Conservation (phyloP, 2,329 filamentous ascomycete genomes). For the Pestalotiopsis sp. region DNA sequence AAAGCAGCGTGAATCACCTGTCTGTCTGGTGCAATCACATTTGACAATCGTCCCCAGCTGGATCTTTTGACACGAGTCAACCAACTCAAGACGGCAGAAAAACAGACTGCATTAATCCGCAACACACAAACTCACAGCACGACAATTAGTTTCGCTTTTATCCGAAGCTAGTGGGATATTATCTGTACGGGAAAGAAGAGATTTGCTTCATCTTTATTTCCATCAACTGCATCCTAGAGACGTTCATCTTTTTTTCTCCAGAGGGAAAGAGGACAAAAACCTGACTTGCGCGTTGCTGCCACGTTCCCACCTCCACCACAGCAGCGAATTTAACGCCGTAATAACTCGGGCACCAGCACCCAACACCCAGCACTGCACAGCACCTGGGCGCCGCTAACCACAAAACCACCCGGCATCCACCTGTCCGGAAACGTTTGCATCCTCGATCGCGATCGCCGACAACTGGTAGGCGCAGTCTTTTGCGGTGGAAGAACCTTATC, state of each 20-base stretch:
- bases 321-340: background rate
- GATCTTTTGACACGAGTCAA: background rate
- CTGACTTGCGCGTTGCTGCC: background rate
- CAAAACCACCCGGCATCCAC: constrained; percentile 11
- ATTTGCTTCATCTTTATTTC: background rate
- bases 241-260: background rate
- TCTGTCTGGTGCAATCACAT: background rate
- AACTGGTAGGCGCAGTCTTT: background rate
- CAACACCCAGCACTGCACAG: background rate
- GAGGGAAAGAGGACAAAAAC: background rate
- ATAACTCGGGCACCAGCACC: background rate
- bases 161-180: background rate
- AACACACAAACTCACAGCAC: background rate
- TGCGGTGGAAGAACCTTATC: constrained; percentile 14
- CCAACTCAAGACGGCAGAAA: background rate
- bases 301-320: background rate
- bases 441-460: constrained; percentile 11
- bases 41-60: background rate
- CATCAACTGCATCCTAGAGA: background rate
- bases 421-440: constrained; percentile 7
- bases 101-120: background rate
- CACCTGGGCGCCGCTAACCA: background rate
- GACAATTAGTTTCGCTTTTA: background rate
- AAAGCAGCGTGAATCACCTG: background rate
- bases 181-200: background rate